phyloP scores from a whole-genome alignment of 176 grass and related monocot genomes.

The Paspalum notatum region DNA sequence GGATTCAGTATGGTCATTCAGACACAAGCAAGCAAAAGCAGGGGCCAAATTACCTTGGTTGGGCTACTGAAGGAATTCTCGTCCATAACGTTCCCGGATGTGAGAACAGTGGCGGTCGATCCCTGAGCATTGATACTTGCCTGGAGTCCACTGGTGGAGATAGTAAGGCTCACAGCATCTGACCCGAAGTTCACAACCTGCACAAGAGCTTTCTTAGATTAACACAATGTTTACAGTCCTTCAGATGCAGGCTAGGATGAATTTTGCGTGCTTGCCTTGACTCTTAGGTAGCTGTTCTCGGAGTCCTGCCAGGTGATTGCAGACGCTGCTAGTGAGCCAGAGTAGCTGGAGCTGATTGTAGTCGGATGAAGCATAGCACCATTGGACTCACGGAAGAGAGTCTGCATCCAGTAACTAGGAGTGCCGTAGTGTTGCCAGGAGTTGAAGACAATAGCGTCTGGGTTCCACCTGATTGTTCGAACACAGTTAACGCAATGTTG shows the following conservation, averaged over 20 bases:
- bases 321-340: slow-evolving; percentile 62
- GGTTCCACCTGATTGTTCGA: slow-evolving; percentile 61
- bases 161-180: slow-evolving; percentile 53
- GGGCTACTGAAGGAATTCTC: slow-evolving; percentile 78
- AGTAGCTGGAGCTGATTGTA: slow-evolving; percentile 62
- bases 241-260: not conserved
- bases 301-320: slow-evolving; percentile 80
- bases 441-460: slow-evolving; percentile 77
- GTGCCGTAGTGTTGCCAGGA: slow-evolving; percentile 70
- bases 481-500: not conserved
- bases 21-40: not conserved
- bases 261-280: slow-evolving; percentile 53
- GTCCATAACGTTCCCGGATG: slow-evolving; percentile 63
- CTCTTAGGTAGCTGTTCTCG: slow-evolving; percentile 60
- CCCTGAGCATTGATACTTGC: slow-evolving; percentile 29
- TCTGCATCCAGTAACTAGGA: slow-evolving; percentile 84
- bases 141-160: slow-evolving; percentile 66
- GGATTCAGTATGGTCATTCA: not conserved
- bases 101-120: slow-evolving; percentile 65
- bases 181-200: slow-evolving; percentile 87
- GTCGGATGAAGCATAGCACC: slow-evolving; percentile 66
- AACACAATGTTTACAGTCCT: not conserved
- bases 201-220: slow-evolving; percentile 17
- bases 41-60: slow-evolving; percentile 51
- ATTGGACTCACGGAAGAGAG: slow-evolving; percentile 59